Base-by-base conservation (phyloP, 1,139 yeast species). In the Geotrichum histeridarum region DNA sequence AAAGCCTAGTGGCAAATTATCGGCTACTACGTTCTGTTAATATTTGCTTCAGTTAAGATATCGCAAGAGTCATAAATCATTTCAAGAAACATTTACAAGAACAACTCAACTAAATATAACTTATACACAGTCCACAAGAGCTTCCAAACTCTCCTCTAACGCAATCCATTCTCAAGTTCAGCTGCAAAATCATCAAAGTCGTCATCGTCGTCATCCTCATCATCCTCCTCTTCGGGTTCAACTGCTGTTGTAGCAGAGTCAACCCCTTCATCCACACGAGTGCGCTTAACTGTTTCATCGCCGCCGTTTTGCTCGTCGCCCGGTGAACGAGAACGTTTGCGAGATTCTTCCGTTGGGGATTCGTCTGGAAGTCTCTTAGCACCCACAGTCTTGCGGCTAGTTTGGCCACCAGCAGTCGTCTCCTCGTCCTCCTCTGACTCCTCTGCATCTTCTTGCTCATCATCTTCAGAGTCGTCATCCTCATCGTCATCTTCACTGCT, bases 101-200 rank as follows among this genome's bases (percentile, higher is more conserved):
- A 35, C 38, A 35, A 41, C 43, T 41, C 14, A 27, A 22, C 27
- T 22, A 22, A 22, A 22, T 22, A 22, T 22, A 22, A 5, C 27
- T 22, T 22, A n/a, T n/a, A 22, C 27, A 22, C 27, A 22, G 27
- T 22, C 27, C 27, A 22, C 27, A 3, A 22, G 27, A 22, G 4
- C 27, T 22, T 22, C 27, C 27, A 22, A 22, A 22, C 43, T 15
- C n/a, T 18, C 43, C 27, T 39, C 43, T 22, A 12, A 61, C 63
- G 53, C 39, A 66, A 50, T 48, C 63, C 69, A 38, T 62, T 58
- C 42, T 66, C 70, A 18, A 74, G 64, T 58, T 74, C 77, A 35
- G 70, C 72, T 50, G 74, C 76, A 45, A 74, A 61, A 39, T 66
- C 74, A n/a, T 72, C 72, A n/a, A 64, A 69, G 27, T 65, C 69